A percentile compares a stretch with the other conserved stretches of the same genome.
phyloP scores from a whole-genome alignment of 768 basidiomycete species.

The Russula brevipes region DNA sequence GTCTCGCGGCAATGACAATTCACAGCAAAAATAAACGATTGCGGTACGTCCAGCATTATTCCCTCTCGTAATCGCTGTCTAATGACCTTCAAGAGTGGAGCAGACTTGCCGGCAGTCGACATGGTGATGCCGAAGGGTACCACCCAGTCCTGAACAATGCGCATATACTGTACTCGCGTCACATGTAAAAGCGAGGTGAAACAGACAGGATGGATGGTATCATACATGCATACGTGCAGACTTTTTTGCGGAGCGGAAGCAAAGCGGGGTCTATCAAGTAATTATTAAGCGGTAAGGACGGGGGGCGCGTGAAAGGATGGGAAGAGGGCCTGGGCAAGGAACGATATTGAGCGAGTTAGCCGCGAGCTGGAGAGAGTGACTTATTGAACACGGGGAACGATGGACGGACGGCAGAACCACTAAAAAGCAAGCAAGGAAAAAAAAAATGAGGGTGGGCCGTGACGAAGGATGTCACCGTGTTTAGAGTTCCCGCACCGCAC shows the following conservation, averaged over 20 bases:
- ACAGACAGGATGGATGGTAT: background rate
- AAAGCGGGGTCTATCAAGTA: slow-evolving; percentile 18
- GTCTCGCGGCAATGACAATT: slow-evolving; percentile 18
- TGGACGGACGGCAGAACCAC: background rate
- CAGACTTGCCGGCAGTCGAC: background rate
- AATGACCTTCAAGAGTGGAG: background rate
- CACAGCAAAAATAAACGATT: slow-evolving; percentile 8
- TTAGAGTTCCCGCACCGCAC: slow-evolving; percentile 18
- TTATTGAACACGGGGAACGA: background rate
- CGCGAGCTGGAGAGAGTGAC: background rate
- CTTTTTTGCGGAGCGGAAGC: slow-evolving; percentile 13
- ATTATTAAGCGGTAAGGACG: slow-evolving; percentile 14
- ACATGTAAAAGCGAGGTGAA: background rate
- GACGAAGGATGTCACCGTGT: slow-evolving; percentile 12
- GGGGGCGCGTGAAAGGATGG: background rate
- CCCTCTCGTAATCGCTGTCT: background rate
- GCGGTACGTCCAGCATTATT: background rate
- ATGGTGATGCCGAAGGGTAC: background rate
- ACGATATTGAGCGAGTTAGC: background rate
- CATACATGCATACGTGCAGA: background rate
- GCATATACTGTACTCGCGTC: background rate
- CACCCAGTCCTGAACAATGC: background rate
- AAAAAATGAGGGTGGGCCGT: slow-evolving; percentile 8
- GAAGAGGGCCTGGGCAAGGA: background rate
- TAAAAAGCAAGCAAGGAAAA: background rate